Conservation (phyloP, 768 basidiomycete species). For the Hericium alpestre region DNA sequence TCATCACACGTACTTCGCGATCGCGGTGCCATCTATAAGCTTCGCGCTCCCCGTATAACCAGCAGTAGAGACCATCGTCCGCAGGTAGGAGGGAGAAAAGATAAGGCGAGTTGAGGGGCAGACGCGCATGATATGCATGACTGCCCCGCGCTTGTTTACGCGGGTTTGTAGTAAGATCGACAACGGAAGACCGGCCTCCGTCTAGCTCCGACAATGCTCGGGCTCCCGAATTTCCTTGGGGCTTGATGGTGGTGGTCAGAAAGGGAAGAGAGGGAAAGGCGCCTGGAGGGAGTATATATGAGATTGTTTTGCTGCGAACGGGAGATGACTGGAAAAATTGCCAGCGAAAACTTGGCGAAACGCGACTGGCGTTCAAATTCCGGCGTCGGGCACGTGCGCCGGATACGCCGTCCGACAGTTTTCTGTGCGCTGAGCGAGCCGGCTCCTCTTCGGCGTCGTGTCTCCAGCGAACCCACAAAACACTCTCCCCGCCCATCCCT, state of each 20-base stretch:
- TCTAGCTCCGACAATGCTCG: neutral
- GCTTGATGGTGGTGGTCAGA: neutral
- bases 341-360: neutral
- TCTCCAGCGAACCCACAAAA: slow-evolving; percentile 7
- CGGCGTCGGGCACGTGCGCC: neutral
- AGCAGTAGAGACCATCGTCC: slow-evolving; percentile 19
- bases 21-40: slow-evolving; percentile 72
- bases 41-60: slow-evolving; percentile 26
- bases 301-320: no score
- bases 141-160: slow-evolving; percentile 1
- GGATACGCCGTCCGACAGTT: neutral
- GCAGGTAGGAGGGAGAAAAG: slow-evolving; percentile 11
- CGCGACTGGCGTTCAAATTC: neutral
- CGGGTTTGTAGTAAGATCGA: neutral
- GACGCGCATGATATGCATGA: neutral
- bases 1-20: slow-evolving; percentile 60
- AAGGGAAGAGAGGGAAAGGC: slow-evolving; percentile 16
- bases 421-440: neutral
- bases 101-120: slow-evolving; percentile 2
- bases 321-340: neutral
- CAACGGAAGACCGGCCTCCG: slow-evolving; percentile 1
- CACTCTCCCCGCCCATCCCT: slow-evolving; percentile 3
- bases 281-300: slow-evolving; percentile 15
- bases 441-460: neutral
- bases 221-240: neutral